Evolutionary conservation across 2,329 filamentous ascomycete genomes (phyloP).

Genomic region (Fulvia fulva): DNA sequence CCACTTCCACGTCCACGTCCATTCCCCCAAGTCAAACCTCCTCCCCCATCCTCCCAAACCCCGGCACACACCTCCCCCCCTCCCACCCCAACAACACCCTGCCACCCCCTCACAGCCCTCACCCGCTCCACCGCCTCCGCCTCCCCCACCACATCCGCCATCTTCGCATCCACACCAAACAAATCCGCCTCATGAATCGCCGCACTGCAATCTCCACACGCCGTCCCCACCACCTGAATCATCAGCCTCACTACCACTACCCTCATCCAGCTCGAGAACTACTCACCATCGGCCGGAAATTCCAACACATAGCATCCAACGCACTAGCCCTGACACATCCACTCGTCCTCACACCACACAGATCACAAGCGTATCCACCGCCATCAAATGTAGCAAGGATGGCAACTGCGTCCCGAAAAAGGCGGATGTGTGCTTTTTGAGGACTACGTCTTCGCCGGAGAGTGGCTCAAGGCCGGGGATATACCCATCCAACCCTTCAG

Average conservation of each 20-base stretch:
- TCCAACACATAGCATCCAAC: constrained; percentile 24
- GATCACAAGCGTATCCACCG: constrained; percentile 26
- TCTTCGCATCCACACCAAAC: constrained; percentile 28
- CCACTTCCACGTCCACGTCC: not conserved
- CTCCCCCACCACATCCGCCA: constrained; percentile 25
- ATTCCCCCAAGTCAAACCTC: too few species aligned
- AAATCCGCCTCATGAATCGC: constrained; percentile 25
- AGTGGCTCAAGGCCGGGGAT: constrained; percentile 17
- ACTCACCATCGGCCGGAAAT: constrained; percentile 21
- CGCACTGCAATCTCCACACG: constrained; percentile 23
- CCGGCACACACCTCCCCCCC: not conserved
- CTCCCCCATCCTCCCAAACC: not conserved
- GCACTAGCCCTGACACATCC: constrained; percentile 25
- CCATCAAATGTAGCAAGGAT: constrained; percentile 10
- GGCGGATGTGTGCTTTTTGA: constrained; percentile 22
- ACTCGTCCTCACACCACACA: constrained; percentile 23
- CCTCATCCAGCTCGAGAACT: too few species aligned
- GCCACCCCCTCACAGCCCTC: constrained; percentile 1
- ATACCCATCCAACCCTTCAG: constrained; percentile 10
- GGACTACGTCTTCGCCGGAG: constrained; percentile 18
- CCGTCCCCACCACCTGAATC: constrained; percentile 13
- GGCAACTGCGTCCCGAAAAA: constrained; percentile 25
- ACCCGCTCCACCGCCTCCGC: constrained; percentile 19
- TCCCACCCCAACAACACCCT: not conserved
- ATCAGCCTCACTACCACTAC: not conserved